phyloP scores from a whole-genome alignment of 2,329 filamentous ascomycete species.

The Dothideomycetes sp. region DNA sequence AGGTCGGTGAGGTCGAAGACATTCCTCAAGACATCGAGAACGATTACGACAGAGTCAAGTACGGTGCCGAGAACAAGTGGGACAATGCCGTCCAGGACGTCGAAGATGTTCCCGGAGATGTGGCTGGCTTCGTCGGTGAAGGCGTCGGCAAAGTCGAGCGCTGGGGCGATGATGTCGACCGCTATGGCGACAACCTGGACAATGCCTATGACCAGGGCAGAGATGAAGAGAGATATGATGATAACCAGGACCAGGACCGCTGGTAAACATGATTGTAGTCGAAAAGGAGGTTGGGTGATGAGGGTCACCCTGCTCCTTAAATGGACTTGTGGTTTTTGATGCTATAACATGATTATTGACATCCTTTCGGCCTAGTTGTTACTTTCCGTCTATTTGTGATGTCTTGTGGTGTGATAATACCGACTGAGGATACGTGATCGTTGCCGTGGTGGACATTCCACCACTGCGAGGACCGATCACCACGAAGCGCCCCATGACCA shows the following conservation, averaged over 20 bases:
- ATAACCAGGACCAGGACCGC: conserved; percentile 13
- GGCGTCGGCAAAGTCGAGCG: conserved; percentile 36
- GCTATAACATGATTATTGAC: too few species aligned
- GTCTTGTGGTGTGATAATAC: too few species aligned
- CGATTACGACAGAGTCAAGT: conserved; percentile 22
- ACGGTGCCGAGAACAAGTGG: conserved; percentile 24
- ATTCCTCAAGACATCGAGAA: conserved; percentile 29
- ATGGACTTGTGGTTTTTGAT: too few species aligned
- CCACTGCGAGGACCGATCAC: too few species aligned
- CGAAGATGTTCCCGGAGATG: conserved; percentile 29
- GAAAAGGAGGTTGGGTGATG: too few species aligned
- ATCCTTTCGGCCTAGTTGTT: too few species aligned
- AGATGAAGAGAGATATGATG: conserved; percentile 24
- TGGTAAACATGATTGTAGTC: too few species aligned
- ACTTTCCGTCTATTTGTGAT: too few species aligned
- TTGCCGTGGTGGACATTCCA: too few species aligned
- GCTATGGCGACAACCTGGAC: conserved; percentile 29
- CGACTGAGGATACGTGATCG: too few species aligned
- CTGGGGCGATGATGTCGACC: conserved; percentile 32
- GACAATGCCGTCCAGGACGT: conserved; percentile 26
- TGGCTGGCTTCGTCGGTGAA: conserved; percentile 32
- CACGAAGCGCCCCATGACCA: too few species aligned
- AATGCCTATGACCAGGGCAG: conserved; percentile 37
- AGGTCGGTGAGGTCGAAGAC: conserved; percentile 34
- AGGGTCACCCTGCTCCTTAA: too few species aligned